Evolutionary conservation across 1,284 basidiomycete genomes (phyloP), one percentile per base, ranked within the genome.

Genomic region (Ustilago loliicola): DNA sequence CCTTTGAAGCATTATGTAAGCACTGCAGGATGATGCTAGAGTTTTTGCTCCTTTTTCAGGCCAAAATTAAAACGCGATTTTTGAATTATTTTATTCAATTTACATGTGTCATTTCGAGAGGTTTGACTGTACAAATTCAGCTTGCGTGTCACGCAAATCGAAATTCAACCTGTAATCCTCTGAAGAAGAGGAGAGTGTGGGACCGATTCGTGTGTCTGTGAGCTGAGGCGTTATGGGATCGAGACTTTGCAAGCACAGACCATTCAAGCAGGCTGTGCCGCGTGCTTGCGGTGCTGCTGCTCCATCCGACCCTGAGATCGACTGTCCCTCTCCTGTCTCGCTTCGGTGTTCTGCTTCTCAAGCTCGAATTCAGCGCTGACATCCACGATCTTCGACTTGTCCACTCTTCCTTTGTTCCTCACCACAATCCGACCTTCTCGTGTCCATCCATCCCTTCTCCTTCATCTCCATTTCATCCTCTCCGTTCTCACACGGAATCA

Each of bases 231-330:
- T 25, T 34, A 27, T 47, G 21, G 57, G 52, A 63, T 63, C 45
- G 53, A 63, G 61, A 21, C 25, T 11, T 19, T 15, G 17, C 53
- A 63, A 63, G 52, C 70, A 72, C 70, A 72, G 70, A 72, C 70
- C 70, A 72, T 15, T 34, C 38, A 30, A 40, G 13, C 54, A 54
- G 64, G 69, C 69, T 66, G 69, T 72, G 69, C 56, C 61, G 50
- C 32, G 40, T 54, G 32, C 54, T 54, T 10, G n/a, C n/a, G n/a
- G n/a, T 8, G 15, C 8, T 45, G 38, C n/a, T 45, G 51, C 21
- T 38, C 56, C 42, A 47, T 21, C 56, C 47, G 57, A 60, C 45
- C 47, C 32, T 55, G n/a, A 23, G 53, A 50, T 50, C 48, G 56
- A 23, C 45, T 34, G 13, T 19, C 29, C 15, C 21, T 51, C n/a